phyloP scores from a whole-genome alignment of 805 yeast genomes.

The Teunomyces atbi region DNA sequence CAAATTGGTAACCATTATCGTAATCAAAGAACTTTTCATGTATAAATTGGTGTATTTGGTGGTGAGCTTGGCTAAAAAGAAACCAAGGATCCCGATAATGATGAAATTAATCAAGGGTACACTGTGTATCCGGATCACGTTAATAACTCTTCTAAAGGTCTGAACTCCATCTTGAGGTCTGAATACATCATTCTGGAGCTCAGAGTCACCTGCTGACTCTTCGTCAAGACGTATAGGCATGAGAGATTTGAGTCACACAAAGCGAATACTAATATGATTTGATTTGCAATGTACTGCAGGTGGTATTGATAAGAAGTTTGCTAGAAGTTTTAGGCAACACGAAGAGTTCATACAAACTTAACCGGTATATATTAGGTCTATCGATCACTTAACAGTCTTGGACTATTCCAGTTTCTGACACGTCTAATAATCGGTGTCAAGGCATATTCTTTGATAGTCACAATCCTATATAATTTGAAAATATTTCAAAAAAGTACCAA shows the following conservation, averaged over 20 bases:
- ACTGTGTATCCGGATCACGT: constrained; percentile 39
- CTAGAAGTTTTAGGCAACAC: too few relatives aligned
- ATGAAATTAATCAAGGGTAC: constrained; percentile 58
- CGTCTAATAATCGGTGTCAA: too few relatives aligned
- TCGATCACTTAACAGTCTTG: too few relatives aligned
- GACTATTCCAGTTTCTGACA: too few relatives aligned
- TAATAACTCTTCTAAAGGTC: constrained; percentile 17
- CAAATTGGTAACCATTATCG: constrained; percentile 77
- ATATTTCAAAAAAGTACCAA: too few relatives aligned
- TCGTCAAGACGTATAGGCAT: constrained; percentile 25
- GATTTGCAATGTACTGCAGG: neutral
- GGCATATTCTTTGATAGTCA: too few relatives aligned
- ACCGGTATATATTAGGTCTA: too few relatives aligned
- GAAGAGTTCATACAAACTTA: neutral
- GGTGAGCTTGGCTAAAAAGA: constrained; percentile 51
- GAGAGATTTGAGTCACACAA: neutral
- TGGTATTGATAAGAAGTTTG: neutral
- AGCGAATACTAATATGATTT: neutral
- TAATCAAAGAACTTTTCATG: constrained; percentile 62
- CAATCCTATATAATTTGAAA: too few relatives aligned
- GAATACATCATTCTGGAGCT: neutral
- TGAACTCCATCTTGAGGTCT: neutral
- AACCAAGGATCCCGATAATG: constrained; percentile 49
- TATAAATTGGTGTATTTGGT: constrained; percentile 61
- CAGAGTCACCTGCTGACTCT: constrained; percentile 3